These are phyloP conservation scores for Blastobotrys robertii DNA, from an alignment of 805 yeast genomes.

Conservation along the genomic window DNA sequence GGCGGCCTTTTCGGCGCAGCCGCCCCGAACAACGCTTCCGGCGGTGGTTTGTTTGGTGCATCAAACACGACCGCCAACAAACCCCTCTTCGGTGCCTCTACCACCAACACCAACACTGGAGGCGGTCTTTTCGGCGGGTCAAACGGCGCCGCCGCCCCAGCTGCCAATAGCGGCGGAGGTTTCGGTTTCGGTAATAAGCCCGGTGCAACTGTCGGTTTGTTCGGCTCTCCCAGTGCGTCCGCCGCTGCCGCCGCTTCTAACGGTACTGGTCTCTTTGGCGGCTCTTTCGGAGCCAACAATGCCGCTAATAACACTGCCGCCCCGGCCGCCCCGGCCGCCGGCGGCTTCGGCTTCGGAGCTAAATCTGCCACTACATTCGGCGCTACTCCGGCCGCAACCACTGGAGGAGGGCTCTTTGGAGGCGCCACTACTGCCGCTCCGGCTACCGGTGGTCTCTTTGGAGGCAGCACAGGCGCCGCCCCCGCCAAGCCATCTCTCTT, in stretches of 20 bases:
- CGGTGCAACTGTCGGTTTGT: conserved; percentile 15
- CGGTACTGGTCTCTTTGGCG: conserved; percentile 17
- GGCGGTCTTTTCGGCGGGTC: conserved; percentile 34
- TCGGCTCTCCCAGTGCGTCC: conserved; percentile 18
- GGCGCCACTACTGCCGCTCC: conserved; percentile 10
- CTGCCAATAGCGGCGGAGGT: conserved; percentile 11
- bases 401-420: too few species aligned
- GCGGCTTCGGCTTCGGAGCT: too few species aligned
- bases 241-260: conserved; percentile 15
- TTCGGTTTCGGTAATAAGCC: conserved; percentile 21
- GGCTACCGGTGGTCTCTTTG: conserved; percentile 16
- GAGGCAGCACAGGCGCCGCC: conserved; percentile 22
- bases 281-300: background rate
- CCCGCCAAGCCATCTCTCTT: conserved; percentile 23
- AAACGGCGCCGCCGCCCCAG: conserved; percentile 4
- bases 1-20: conserved; percentile 37
- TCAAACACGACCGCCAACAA: conserved; percentile 2
- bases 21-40: conserved; percentile 11
- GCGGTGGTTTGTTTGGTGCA: conserved; percentile 37
- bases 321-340: too few species aligned
- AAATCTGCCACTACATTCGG: too few species aligned
- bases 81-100: too few species aligned
- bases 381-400: too few species aligned
- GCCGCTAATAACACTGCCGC: too few species aligned
- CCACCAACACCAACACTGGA: conserved; percentile 6